phyloP scores from a whole-genome alignment of 805 yeast genomes.

The Scheffersomyces coipomensis region DNA sequence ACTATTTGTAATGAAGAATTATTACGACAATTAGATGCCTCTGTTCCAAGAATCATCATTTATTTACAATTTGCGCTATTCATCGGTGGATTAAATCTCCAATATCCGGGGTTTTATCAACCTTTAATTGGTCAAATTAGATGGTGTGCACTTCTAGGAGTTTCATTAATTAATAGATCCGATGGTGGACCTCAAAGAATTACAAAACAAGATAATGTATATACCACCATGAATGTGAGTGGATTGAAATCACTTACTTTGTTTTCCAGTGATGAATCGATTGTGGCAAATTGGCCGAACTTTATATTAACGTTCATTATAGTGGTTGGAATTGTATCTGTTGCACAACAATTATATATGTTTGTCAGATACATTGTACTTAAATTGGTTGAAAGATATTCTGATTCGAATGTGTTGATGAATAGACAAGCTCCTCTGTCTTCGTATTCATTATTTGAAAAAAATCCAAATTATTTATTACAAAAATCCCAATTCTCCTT shows the following conservation, averaged over 20 bases:
- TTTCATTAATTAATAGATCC: slow-evolving; percentile 2
- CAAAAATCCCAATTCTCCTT: slow-evolving; percentile 9
- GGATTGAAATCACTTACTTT: slow-evolving; percentile 41
- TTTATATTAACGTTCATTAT: slow-evolving; percentile 35
- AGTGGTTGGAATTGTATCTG: slow-evolving; percentile 24
- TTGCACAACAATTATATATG: slow-evolving; percentile 18
- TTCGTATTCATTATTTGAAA: slow-evolving; percentile 3
- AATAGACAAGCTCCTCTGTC: slow-evolving; percentile 6
- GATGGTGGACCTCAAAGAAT: no score
- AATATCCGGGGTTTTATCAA: slow-evolving; percentile 63
- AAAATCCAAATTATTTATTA: slow-evolving; percentile 1
- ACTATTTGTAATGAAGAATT: slow-evolving; percentile 59
- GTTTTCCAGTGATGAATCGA: slow-evolving; percentile 20
- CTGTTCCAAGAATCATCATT: slow-evolving; percentile 44
- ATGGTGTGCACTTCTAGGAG: slow-evolving; percentile 56
- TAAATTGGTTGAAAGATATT: slow-evolving; percentile 2
- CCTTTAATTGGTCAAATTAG: slow-evolving; percentile 49
- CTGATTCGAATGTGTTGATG: slow-evolving; percentile 2
- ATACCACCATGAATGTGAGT: slow-evolving; percentile 37
- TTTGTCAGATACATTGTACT: slow-evolving; percentile 11
- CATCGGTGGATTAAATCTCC: slow-evolving; percentile 51
- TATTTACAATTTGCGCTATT: slow-evolving; percentile 62
- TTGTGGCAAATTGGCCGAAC: slow-evolving; percentile 38
- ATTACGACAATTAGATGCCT: slow-evolving; percentile 55
- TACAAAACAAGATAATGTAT: slow-evolving; percentile 30